phyloP scores from a whole-genome alignment of 1,284 basidiomycete genomes.

The Albatrellus sp. region DNA sequence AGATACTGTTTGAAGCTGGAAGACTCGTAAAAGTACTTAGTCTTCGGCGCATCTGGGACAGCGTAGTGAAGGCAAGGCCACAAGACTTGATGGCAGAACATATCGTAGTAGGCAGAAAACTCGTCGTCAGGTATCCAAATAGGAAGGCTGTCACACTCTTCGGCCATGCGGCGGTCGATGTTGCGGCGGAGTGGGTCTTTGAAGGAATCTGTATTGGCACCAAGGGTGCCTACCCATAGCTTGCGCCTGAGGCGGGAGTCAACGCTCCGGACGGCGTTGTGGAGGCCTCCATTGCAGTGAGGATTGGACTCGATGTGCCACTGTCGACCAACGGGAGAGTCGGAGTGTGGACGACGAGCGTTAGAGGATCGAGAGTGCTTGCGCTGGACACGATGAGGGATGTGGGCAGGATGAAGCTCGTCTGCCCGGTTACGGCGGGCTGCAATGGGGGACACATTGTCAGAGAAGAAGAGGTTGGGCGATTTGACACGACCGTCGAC shows the following conservation, averaged over 20 bases:
- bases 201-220: slow-evolving; percentile 53
- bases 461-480: background rate
- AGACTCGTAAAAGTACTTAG: slow-evolving; percentile 71
- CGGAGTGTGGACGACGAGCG: slow-evolving; percentile 10
- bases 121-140: slow-evolving; percentile 76
- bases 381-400: slow-evolving; percentile 30
- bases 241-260: slow-evolving; percentile 38
- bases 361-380: slow-evolving; percentile 17
- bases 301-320: slow-evolving; percentile 58
- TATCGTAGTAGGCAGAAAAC: slow-evolving; percentile 71
- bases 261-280: slow-evolving; percentile 65
- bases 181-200: slow-evolving; percentile 40
- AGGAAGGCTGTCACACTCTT: slow-evolving; percentile 46
- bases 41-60: slow-evolving; percentile 76
- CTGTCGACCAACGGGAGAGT: slow-evolving; percentile 14
- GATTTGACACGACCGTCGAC: background rate
- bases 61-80: slow-evolving; percentile 87
- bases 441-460: background rate
- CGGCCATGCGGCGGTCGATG: slow-evolving; percentile 49
- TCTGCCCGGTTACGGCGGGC: background rate
- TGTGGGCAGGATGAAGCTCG: slow-evolving; percentile 13
- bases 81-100: slow-evolving; percentile 82
- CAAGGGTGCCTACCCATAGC: slow-evolving; percentile 76
- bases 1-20: slow-evolving; percentile 69
- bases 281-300: slow-evolving; percentile 69